A percentile compares a stretch with the other conserved stretches of the same genome.
These are phyloP conservation scores for Arthrobotrys sinensis DNA, from an alignment of 2,329 filamentous ascomycete species.

Conservation along the genomic window DNA sequence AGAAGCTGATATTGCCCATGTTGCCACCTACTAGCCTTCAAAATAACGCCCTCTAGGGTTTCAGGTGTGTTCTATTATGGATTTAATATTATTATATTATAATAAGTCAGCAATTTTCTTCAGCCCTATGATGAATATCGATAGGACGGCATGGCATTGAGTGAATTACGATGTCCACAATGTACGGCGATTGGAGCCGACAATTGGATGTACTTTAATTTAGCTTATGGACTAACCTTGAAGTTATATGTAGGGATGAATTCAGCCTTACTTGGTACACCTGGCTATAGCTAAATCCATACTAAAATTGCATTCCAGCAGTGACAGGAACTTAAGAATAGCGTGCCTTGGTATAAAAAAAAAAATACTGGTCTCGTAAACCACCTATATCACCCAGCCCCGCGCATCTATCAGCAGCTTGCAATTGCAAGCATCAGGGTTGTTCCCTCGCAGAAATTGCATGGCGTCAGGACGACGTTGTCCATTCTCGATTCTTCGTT, in stretches of 20 bases:
- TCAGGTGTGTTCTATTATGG: too few relatives aligned
- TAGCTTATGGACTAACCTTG: background rate
- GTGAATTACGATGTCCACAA: background rate
- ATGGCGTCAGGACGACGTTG: background rate
- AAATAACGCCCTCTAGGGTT: background rate
- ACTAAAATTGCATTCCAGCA: background rate
- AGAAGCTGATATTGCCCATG: background rate
- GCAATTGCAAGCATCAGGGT: conserved; percentile 1
- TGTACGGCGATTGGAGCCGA: background rate
- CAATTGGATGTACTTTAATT: too few relatives aligned
- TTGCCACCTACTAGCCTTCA: background rate
- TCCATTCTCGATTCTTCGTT: conserved; percentile 10
- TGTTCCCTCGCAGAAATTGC: background rate
- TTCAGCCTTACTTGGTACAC: conserved; percentile 4
- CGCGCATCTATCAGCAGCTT: background rate
- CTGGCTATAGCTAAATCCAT: background rate
- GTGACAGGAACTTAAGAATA: too few relatives aligned
- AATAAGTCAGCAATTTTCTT: conserved; percentile 4
- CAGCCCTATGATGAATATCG: background rate
- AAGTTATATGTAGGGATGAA: background rate
- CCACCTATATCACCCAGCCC: background rate
- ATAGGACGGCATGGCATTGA: background rate
- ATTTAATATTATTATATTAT: background rate
- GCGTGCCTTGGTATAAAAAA: too few relatives aligned
- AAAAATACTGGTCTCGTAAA: background rate